phyloP scores from a whole-genome alignment of 2,329 filamentous ascomycete species.

The Arthrobotrys iridis region DNA sequence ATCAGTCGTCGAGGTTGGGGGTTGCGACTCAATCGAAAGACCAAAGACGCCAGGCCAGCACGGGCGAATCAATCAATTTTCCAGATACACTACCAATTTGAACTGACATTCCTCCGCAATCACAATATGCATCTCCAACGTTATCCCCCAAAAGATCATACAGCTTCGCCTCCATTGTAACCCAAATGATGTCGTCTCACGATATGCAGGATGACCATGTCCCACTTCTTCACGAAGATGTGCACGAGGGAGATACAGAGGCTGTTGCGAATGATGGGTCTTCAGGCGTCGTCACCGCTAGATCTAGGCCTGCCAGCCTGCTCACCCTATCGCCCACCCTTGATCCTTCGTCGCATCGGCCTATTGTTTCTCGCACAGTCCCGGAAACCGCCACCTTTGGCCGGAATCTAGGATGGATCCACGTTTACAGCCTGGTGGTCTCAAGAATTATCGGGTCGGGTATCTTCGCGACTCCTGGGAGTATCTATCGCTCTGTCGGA shows the following conservation, averaged over 20 bases:
- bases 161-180: not conserved
- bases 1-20: too few relatives aligned
- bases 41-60: too few relatives aligned
- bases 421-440: constrained; percentile 63
- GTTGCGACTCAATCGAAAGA: too few relatives aligned
- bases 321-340: constrained; percentile 6
- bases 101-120: not conserved
- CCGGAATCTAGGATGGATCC: constrained; percentile 48
- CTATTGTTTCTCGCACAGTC: constrained; percentile 19
- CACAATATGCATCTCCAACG: constrained; percentile 6
- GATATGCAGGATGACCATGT: constrained; percentile 23
- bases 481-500: constrained; percentile 73
- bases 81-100: too few relatives aligned
- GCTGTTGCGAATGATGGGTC: not conserved
- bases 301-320: constrained; percentile 12
- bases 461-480: constrained; percentile 74
- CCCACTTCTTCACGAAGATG: constrained; percentile 25
- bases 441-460: constrained; percentile 71
- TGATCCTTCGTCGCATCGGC: constrained; percentile 23
- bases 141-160: constrained; percentile 5
- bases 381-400: constrained; percentile 48
- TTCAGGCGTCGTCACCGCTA: constrained; percentile 6
- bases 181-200: constrained; percentile 24
- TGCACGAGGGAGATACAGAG: not conserved
- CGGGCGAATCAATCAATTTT: too few relatives aligned